phyloP scores from a whole-genome alignment of 495 filamentous ascomycete genomes.

The Ramalina peruviana region DNA sequence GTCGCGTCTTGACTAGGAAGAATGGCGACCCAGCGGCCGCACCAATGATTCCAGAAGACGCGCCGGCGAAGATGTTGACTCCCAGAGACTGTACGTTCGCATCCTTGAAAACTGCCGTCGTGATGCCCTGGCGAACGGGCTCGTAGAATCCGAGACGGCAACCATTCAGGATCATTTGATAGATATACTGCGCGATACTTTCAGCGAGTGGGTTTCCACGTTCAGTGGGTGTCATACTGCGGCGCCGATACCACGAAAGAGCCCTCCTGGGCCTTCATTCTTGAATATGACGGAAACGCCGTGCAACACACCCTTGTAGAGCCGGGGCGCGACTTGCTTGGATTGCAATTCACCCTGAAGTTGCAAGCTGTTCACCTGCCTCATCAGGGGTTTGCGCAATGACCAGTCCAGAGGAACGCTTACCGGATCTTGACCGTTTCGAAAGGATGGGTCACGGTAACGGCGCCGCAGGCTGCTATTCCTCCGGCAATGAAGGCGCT shows the following conservation, averaged over 20 bases:
- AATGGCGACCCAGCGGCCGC: constrained; percentile 87
- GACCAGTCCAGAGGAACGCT: constrained; percentile 1
- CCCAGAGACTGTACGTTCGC: constrained; percentile 61
- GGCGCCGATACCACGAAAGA: constrained; percentile 80
- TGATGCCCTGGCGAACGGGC: constrained; percentile 61
- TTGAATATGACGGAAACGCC: constrained; percentile 79
- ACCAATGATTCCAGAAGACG: constrained; percentile 74
- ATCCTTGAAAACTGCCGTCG: constrained; percentile 55
- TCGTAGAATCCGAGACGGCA: constrained; percentile 98
- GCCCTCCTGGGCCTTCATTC: constrained; percentile 76
- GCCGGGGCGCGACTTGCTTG: constrained; percentile 65
- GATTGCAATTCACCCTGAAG: constrained; percentile 89
- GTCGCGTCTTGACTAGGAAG: constrained; percentile 94
- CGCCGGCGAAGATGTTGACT: constrained; percentile 87
- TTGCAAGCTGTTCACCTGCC: constrained; percentile 52
- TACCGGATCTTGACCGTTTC: constrained; percentile 98
- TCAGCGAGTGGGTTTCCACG: constrained; percentile 5
- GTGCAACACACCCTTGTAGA: constrained; percentile 88
- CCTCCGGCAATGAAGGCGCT: constrained; percentile 85
- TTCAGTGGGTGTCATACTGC: constrained; percentile 40
- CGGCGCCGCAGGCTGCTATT: constrained; percentile 90
- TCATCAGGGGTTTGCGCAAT: background rate
- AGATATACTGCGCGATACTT: constrained; percentile 53
- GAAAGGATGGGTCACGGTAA: constrained; percentile 95
- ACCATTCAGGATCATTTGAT: constrained; percentile 92